Conservation (phyloP, 2,329 filamentous ascomycete genomes). For the Myriosclerotinia duriaeana region DNA sequence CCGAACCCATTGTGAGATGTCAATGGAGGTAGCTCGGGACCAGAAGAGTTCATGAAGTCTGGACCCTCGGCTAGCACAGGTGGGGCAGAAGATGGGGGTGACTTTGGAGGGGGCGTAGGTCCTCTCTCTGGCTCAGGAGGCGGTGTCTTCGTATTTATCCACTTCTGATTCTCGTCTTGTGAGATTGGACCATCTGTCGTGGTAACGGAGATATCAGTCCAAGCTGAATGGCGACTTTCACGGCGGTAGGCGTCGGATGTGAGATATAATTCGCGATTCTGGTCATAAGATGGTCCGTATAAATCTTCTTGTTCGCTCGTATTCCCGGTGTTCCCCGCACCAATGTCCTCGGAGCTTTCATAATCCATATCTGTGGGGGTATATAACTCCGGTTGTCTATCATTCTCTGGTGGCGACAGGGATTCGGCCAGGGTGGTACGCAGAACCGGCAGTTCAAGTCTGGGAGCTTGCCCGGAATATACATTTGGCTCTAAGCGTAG, state of each 20-base stretch:
- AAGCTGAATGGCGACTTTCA: slow-evolving; percentile 34
- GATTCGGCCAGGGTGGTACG: slow-evolving; percentile 34
- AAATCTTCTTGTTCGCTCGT: slow-evolving; percentile 27
- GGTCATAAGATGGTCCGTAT: slow-evolving; percentile 30
- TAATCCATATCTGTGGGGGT: slow-evolving; percentile 40
- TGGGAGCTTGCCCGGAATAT: slow-evolving; percentile 25
- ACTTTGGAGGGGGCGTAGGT: slow-evolving; percentile 46
- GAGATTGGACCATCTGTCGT: slow-evolving; percentile 32
- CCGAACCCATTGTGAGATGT: slow-evolving; percentile 34
- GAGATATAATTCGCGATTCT: slow-evolving; percentile 26
- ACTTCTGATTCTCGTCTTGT: slow-evolving; percentile 26
- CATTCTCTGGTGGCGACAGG: slow-evolving; percentile 28
- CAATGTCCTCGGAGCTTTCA: slow-evolving; percentile 37
- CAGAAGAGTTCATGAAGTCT: slow-evolving; percentile 23
- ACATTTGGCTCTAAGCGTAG: background rate
- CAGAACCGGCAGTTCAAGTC: slow-evolving; percentile 33
- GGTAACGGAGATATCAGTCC: slow-evolving; percentile 39
- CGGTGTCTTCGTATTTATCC: slow-evolving; percentile 23
- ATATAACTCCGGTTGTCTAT: slow-evolving; percentile 31
- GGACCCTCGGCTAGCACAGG: slow-evolving; percentile 23
- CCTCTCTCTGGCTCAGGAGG: slow-evolving; percentile 40
- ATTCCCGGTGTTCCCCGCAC: slow-evolving; percentile 23
- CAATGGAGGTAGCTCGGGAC: slow-evolving; percentile 33
- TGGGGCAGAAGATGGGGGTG: slow-evolving; percentile 32
- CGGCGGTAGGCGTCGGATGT: slow-evolving; percentile 30